phyloP scores from a whole-genome alignment of 1,284 basidiomycete species.

The Violaceomyces palustris region DNA sequence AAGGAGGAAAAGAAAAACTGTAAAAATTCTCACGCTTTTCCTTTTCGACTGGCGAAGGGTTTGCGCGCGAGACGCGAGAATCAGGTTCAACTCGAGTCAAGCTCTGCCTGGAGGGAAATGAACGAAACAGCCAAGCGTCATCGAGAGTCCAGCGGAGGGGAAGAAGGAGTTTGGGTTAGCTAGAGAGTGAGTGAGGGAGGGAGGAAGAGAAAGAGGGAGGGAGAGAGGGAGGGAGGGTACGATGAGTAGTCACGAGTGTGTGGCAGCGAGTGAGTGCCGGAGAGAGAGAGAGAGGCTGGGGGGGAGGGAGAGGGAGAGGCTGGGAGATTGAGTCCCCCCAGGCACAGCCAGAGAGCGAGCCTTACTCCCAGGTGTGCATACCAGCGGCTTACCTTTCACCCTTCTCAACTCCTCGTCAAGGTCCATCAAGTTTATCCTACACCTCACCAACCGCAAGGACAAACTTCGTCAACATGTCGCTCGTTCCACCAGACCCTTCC shows the following conservation, averaged over 20 bases:
- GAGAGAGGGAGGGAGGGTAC: background rate
- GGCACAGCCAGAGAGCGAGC: slow-evolving; percentile 12
- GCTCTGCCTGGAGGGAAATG: background rate
- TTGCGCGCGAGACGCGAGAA: too few species aligned
- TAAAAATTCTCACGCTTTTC: slow-evolving; percentile 10
- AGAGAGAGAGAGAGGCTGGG: background rate
- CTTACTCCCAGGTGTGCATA: background rate
- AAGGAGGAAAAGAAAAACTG: background rate
- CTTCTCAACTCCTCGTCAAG: background rate
- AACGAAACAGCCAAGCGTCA: slow-evolving; percentile 1
- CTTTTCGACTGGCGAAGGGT: background rate
- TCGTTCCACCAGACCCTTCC: slow-evolving; percentile 51
- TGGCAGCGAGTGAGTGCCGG: background rate
- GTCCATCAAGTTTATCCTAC: background rate
- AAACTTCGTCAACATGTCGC: slow-evolving; percentile 40
- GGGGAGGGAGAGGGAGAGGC: background rate
- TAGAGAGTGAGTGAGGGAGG: background rate
- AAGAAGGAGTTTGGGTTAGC: background rate
- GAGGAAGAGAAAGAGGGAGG: background rate
- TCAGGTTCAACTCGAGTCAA: background rate
- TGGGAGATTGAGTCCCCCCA: background rate
- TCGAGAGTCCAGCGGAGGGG: background rate
- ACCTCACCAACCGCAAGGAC: background rate
- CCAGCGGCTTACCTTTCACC: background rate
- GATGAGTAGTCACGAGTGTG: background rate